phyloP scores from a whole-genome alignment of 441 rosid genomes.

The Brassica balearica region DNA sequence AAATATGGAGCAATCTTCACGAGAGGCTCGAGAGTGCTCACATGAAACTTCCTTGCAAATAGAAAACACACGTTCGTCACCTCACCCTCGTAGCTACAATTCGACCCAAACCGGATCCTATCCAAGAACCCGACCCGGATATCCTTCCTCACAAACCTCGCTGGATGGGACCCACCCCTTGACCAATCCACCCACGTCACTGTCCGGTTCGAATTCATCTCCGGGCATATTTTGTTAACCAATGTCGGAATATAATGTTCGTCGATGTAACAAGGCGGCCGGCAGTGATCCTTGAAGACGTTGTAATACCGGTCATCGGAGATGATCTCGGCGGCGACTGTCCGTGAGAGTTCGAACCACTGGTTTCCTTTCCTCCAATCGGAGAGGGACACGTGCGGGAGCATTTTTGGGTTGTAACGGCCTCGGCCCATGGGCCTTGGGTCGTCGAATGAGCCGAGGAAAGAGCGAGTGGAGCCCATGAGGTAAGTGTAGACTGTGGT shows the following conservation, averaged over 20 bases:
- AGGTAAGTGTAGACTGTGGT: conserved; percentile 48
- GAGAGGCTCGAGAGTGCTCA: conserved; percentile 51
- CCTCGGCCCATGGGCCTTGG: conserved; percentile 50
- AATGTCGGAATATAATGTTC: conserved; percentile 57
- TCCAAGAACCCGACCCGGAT: conserved; percentile 45
- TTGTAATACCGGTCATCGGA: conserved; percentile 46
- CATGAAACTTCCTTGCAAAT: conserved; percentile 55
- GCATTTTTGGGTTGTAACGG: conserved; percentile 49
- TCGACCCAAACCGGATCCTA: conserved; percentile 43
- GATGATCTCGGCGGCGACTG: conserved; percentile 43
- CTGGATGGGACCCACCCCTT: conserved; percentile 52
- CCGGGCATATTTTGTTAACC: conserved; percentile 41
- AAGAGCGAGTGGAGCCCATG: conserved; percentile 44
- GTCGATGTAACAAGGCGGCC: conserved; percentile 52
- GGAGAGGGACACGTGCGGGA: conserved; percentile 44
- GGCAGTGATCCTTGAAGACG: conserved; percentile 41
- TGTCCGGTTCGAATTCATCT: conserved; percentile 45
- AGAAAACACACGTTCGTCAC: conserved; percentile 47
- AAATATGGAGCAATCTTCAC: conserved; percentile 41
- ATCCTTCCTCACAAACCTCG: conserved; percentile 42
- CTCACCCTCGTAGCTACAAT: conserved; percentile 47
- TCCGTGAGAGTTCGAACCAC: conserved; percentile 52
- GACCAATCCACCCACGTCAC: conserved; percentile 63
- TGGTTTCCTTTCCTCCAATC: conserved; percentile 59
- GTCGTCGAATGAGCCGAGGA: conserved; percentile 46